These are phyloP conservation scores for Tuber aestivum DNA, from an alignment of 495 filamentous ascomycete genomes.

Conservation along the genomic window DNA sequence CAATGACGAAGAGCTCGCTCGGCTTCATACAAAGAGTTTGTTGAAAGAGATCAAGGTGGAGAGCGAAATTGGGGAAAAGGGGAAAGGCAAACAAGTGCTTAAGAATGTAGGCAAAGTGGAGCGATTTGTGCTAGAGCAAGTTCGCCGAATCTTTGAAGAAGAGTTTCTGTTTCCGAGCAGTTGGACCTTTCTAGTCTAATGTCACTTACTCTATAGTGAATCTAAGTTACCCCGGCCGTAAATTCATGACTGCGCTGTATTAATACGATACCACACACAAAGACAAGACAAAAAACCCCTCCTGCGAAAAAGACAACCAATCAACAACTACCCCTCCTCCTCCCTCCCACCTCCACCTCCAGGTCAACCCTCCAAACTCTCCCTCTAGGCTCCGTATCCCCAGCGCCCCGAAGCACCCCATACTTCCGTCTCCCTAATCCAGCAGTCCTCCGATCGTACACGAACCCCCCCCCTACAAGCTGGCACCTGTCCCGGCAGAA, in stretches of 20 bases:
- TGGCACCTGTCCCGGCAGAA: neutral
- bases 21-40: slow-evolving; percentile 32
- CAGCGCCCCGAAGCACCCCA: neutral
- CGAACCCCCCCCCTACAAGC: neutral
- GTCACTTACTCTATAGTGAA: neutral
- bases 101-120: slow-evolving; percentile 99
- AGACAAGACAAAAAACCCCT: neutral
- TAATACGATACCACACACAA: neutral
- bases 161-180: slow-evolving; percentile 97
- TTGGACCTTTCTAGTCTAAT: slow-evolving; percentile 87
- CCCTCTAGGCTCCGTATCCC: neutral
- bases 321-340: neutral
- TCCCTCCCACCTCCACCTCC: neutral
- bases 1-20: slow-evolving; percentile 29
- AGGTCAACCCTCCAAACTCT: neutral
- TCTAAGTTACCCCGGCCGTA: neutral
- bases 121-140: slow-evolving; percentile 92
- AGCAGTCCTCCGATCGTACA: neutral
- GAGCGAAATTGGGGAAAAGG: slow-evolving; percentile 90
- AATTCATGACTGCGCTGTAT: neutral
- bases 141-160: slow-evolving; percentile 93
- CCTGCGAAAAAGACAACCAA: neutral
- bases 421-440: neutral
- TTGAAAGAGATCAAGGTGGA: slow-evolving; percentile 91
- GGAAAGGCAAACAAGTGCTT: slow-evolving; percentile 82